Evolutionary conservation across 768 basidiomycete genomes (phyloP).

Genomic region (Hericium coralloides): DNA sequence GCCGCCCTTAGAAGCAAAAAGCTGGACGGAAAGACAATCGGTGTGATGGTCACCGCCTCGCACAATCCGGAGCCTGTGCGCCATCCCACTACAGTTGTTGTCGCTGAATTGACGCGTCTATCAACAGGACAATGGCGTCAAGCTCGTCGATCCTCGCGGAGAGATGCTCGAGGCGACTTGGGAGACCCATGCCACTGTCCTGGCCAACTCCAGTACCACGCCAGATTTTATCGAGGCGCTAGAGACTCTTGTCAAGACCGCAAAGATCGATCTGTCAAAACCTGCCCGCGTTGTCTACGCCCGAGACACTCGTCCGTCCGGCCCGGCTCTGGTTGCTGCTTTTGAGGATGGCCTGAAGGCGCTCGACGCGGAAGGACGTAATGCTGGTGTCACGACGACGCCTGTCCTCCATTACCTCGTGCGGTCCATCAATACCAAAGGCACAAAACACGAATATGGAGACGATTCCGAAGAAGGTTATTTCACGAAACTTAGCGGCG

Average conservation of each 20-base stretch:
- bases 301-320: constrained; percentile 88
- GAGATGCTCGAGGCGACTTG: constrained; percentile 95
- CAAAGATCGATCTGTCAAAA: constrained; percentile 70
- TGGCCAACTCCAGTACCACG: constrained; percentile 77
- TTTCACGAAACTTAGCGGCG: constrained; percentile 65
- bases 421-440: constrained; percentile 79
- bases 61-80: constrained; percentile 94
- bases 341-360: constrained; percentile 78
- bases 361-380: constrained; percentile 55
- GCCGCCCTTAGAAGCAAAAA: constrained; percentile 88
- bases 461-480: constrained; percentile 79
- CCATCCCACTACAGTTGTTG: constrained; percentile 2
- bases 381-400: constrained; percentile 85
- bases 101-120: constrained; percentile 4
- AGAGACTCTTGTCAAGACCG: constrained; percentile 45
- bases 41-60: constrained; percentile 99
- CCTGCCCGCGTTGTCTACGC: constrained; percentile 85
- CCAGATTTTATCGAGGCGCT: constrained; percentile 65
- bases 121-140: constrained; percentile 92
- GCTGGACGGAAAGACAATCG: constrained; percentile 85
- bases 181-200: constrained; percentile 79
- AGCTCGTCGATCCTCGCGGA: constrained; percentile 92
- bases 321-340: constrained; percentile 62
- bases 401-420: constrained; percentile 96
- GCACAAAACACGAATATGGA: constrained; percentile 70